Evolutionary conservation across 1,284 basidiomycete species (phyloP).

Genomic region (Bjerkandera adusta): DNA sequence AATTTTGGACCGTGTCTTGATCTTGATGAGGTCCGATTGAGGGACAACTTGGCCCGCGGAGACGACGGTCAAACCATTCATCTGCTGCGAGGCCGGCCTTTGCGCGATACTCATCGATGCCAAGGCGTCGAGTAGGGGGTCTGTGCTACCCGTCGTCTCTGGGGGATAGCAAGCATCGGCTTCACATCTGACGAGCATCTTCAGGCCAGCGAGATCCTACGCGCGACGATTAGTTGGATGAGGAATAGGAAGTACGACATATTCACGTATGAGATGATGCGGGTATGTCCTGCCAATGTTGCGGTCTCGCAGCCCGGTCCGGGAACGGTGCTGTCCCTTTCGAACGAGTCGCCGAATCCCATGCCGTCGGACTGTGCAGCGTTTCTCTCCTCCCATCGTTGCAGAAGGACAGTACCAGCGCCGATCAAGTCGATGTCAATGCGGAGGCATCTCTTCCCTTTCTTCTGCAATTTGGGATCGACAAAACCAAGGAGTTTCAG

Average conservation of each 20-base stretch:
- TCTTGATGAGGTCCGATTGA: slow-evolving; percentile 37
- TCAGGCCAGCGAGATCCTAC: slow-evolving; percentile 36
- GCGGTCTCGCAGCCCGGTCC: slow-evolving; percentile 12
- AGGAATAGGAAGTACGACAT: background rate
- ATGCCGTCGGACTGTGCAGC: background rate
- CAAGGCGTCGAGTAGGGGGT: slow-evolving; percentile 9
- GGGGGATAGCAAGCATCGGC: slow-evolving; percentile 44
- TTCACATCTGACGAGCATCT: slow-evolving; percentile 49
- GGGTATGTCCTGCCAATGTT: slow-evolving; percentile 9
- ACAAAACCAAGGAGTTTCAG: slow-evolving; percentile 56
- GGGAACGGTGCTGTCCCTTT: slow-evolving; percentile 11
- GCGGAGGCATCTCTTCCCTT: slow-evolving; percentile 39
- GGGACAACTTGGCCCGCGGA: slow-evolving; percentile 26
- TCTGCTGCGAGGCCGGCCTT: background rate
- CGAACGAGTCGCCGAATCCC: slow-evolving; percentile 16
- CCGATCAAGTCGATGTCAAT: slow-evolving; percentile 58
- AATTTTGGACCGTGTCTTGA: slow-evolving; percentile 35
- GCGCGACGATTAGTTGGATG: background rate
- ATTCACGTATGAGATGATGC: slow-evolving; percentile 19
- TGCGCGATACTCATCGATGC: slow-evolving; percentile 5
- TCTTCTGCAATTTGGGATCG: slow-evolving; percentile 1
- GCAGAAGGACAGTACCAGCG: slow-evolving; percentile 48
- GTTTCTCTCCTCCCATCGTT: slow-evolving; percentile 39
- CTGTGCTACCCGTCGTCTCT: background rate
- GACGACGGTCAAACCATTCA: slow-evolving; percentile 14